phyloP scores from a whole-genome alignment of 768 basidiomycete genomes.

The Tricholoma saponaceum region DNA sequence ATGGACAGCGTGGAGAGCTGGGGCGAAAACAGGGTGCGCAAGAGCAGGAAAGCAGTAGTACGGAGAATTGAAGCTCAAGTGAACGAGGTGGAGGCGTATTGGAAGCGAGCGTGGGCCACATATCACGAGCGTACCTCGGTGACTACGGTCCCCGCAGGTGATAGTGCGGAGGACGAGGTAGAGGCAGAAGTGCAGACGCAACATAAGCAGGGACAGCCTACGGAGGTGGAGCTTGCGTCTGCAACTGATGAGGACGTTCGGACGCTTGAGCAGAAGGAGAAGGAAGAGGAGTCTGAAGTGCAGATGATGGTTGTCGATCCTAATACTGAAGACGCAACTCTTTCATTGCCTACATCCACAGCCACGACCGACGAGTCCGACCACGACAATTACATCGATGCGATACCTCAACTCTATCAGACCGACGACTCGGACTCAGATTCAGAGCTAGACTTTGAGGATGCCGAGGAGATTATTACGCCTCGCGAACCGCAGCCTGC shows the following conservation, averaged over 20 bases:
- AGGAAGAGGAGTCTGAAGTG: not conserved
- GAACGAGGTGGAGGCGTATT: constrained; percentile 43
- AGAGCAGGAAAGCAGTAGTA: constrained; percentile 47
- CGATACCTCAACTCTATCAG: not conserved
- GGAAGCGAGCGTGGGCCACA: constrained; percentile 34
- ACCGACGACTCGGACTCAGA: not conserved
- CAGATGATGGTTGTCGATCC: not conserved
- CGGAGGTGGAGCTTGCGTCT: not conserved
- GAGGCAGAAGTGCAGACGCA: not conserved
- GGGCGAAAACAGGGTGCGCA: constrained; percentile 52
- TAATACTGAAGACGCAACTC: not conserved
- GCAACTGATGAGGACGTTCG: not conserved
- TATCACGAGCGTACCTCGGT: constrained; percentile 9
- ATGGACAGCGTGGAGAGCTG: constrained; percentile 68
- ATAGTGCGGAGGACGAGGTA: not conserved
- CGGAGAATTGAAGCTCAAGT: constrained; percentile 59
- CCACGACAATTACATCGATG: not conserved
- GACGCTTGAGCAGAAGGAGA: not conserved
- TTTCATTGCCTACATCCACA: not conserved
- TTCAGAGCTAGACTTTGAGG: not conserved
- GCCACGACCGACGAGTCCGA: not conserved
- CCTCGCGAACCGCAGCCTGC: not conserved
- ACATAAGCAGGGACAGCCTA: not conserved
- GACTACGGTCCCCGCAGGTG: not conserved
- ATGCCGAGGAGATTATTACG: not conserved